Evolutionary conservation across 208 protist species (phyloP).

Genomic region (Polymyxa betae): DNA sequence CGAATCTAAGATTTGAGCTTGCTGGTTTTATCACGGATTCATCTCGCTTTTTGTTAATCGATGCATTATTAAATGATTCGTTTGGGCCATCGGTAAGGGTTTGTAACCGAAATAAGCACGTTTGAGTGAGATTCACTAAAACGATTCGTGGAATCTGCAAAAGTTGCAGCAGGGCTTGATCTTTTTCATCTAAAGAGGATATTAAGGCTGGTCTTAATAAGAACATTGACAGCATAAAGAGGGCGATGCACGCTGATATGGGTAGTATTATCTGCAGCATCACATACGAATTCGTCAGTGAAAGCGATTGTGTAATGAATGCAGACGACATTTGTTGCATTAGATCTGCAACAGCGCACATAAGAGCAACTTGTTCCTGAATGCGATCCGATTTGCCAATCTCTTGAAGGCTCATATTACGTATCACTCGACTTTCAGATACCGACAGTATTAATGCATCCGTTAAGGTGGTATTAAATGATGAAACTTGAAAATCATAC

Average conservation of each 20-base stretch:
- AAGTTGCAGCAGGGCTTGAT: neutral
- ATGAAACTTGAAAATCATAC: neutral
- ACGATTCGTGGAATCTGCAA: neutral
- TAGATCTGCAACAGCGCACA: neutral
- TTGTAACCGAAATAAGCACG: neutral
- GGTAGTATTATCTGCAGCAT: neutral
- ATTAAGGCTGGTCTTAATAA: neutral
- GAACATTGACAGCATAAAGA: neutral
- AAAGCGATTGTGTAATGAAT: neutral
- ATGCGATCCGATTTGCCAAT: neutral
- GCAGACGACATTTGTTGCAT: neutral
- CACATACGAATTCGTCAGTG: neutral
- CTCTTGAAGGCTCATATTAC: neutral
- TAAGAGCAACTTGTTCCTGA: neutral
- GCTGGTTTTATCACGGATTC: too few species aligned
- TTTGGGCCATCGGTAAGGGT: too few species aligned
- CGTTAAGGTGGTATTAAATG: neutral
- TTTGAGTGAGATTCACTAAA: neutral
- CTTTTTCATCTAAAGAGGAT: neutral
- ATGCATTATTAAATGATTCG: too few species aligned
- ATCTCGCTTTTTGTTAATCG: too few species aligned
- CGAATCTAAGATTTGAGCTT: too few species aligned
- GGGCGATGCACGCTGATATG: neutral
- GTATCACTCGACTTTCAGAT: neutral
- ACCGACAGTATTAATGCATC: neutral